Conservation (phyloP, 2,329 filamentous ascomycete species). For the Cadophora luteo-olivacea region DNA sequence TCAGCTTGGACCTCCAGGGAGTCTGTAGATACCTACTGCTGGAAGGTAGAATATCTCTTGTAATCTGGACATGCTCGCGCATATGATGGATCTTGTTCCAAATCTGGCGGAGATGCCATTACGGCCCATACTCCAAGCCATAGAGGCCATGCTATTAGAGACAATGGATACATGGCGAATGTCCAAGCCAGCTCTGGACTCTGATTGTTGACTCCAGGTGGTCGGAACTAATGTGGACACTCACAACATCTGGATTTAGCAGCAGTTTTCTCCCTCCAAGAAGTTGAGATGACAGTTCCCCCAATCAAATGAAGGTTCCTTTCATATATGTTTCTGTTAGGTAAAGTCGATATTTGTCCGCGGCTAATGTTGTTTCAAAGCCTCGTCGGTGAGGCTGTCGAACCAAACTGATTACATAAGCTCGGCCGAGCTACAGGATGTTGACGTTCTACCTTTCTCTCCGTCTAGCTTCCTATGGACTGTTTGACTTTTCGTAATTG, state of each 20-base stretch:
- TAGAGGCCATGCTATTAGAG: slow-evolving; percentile 30
- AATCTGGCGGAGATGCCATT: slow-evolving; percentile 19
- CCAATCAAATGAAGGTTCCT: background rate
- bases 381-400: slow-evolving; percentile 17
- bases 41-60: slow-evolving; percentile 43
- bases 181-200: slow-evolving; percentile 9
- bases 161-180: slow-evolving; percentile 22
- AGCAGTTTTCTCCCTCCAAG: background rate
- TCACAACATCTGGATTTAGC: slow-evolving; percentile 1
- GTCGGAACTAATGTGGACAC: background rate
- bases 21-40: slow-evolving; percentile 34
- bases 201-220: slow-evolving; percentile 14
- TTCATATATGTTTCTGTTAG: background rate
- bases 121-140: slow-evolving; percentile 24
- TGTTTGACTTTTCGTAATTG: no score
- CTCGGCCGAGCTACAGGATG: background rate
- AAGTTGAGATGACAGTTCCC: background rate
- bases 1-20: slow-evolving; percentile 27
- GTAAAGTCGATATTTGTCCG: background rate
- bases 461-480: no score
- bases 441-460: background rate
- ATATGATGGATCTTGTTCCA: slow-evolving; percentile 25
- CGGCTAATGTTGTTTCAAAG: slow-evolving; percentile 20
- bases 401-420: slow-evolving; percentile 3
- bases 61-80: slow-evolving; percentile 45